Base-by-base conservation (phyloP, 352 stramenopile genomes). In the Pythium diclinum region DNA sequence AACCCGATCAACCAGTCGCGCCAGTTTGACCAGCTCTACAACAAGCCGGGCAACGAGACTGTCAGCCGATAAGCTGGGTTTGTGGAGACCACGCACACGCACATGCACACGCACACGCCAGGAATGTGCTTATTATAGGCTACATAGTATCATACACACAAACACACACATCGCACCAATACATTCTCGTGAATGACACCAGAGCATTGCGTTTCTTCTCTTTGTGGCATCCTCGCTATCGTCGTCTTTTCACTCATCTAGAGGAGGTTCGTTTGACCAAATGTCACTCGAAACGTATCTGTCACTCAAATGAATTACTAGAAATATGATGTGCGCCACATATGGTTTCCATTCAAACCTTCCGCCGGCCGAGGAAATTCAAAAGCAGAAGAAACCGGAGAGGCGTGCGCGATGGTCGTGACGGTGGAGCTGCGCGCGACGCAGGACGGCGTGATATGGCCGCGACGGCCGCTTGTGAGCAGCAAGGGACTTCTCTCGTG, bases 401-500 rank as follows among this genome's bases (percentile, higher is more conserved):
- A 32, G 9, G 4, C 56, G 11, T 51, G 52, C 30, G 21, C 25
- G 60, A 92, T 92, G 81, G 82, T 92, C 60, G 76, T 76, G 58
- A 80, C 78, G 64, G 67, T 91, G 14, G 77, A 76, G 73, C 78
- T 95, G 57, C 77, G 75, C 28, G 77, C 81, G 30, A 88, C 83
- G 46, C 76, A 88, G 63, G 72, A 80, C 61, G 85, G 83, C 52
- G 79, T 92, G 30, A 84, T 95, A 59, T 95, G 84, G 84, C 74
- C 84, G 56, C 79, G 79, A 0, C 71, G 83, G 3, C 84, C 84
- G 47, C 72, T 92, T 16, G 74, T 93, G 53, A 92, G 84, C 56
- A 72, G 74, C 52, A 81, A 81, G 36, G 84, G 83, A 2, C 63
- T 95, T 38, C 73, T 95, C 17, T 88, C 84, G 19, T 79, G 73